Evolutionary conservation across 106 monocot species (phyloP).

Genomic region (Dendrobium nobile): DNA sequence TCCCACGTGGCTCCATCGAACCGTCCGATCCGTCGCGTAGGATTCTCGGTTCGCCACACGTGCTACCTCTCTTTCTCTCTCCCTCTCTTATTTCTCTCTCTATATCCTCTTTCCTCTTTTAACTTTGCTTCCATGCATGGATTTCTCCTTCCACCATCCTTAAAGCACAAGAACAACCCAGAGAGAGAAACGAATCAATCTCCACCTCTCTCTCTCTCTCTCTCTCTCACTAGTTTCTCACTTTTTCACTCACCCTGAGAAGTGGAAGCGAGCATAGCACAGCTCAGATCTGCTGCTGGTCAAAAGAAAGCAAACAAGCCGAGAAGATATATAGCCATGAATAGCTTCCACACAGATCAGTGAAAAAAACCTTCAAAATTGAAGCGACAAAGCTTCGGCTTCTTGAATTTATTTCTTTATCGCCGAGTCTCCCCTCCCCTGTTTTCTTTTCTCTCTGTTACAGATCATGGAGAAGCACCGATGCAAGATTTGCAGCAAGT

Average conservation of each 20-base stretch:
- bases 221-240: neutral
- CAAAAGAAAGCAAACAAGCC: neutral
- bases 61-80: neutral
- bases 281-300: neutral
- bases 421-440: neutral
- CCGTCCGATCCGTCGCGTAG: constrained; percentile 7
- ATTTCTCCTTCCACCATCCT: constrained; percentile 9
- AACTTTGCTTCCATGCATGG: constrained; percentile 22
- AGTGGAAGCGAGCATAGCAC: neutral
- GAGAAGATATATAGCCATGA: neutral
- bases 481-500: constrained; percentile 36
- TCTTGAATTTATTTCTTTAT: neutral
- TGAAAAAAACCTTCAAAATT: neutral
- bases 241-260: neutral
- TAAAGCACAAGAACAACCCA: neutral
- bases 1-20: neutral
- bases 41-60: constrained; percentile 3
- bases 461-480: constrained; percentile 23
- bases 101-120: neutral
- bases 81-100: neutral
- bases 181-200: neutral
- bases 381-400: neutral
- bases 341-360: neutral
- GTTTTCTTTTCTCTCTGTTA: constrained; percentile 1
- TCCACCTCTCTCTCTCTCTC: neutral